Percentiles rank a stretch among this genome's conserved stretches.
phyloP scores from a whole-genome alignment of 805 yeast species.

The Grigorovia humatica region DNA sequence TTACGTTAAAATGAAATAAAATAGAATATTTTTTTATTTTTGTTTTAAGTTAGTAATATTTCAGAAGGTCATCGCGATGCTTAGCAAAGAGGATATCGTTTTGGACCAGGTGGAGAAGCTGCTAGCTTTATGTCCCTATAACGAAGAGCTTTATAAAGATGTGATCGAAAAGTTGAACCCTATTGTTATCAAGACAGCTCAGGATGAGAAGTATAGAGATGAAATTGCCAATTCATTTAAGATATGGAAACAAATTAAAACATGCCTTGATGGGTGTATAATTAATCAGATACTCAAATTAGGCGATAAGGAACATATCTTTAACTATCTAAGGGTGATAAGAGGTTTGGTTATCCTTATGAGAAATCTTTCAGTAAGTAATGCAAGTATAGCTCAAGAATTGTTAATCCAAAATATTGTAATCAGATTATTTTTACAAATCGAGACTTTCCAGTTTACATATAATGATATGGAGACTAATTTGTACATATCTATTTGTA shows the following conservation, averaged over 20 bases:
- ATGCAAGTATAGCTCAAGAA: constrained; percentile 23
- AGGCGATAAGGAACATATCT: constrained; percentile 5
- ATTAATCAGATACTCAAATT: constrained; percentile 1
- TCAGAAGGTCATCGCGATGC: constrained; percentile 1
- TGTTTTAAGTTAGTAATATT: too few species aligned
- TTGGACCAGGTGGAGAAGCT: constrained; percentile 5
- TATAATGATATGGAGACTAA: constrained; percentile 18
- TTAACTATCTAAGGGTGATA: constrained; percentile 27
- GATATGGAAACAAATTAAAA: constrained; percentile 22
- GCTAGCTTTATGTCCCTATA: constrained; percentile 5
- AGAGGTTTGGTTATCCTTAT: constrained; percentile 41
- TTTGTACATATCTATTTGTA: constrained; percentile 10
- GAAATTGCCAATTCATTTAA: constrained; percentile 16
- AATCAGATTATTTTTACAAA: constrained; percentile 6
- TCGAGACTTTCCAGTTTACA: neutral
- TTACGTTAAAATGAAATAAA: neutral
- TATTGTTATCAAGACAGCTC: constrained; percentile 17
- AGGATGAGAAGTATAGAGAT: constrained; percentile 20
- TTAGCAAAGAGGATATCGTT: constrained; percentile 3
- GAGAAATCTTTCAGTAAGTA: constrained; percentile 35
- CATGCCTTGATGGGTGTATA: constrained; percentile 7
- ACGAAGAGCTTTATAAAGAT: constrained; percentile 3
- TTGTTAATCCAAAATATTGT: constrained; percentile 12
- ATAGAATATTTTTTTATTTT: neutral
- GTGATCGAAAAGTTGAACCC: constrained; percentile 10